Evolutionary conservation across 2,329 filamentous ascomycete genomes (phyloP).

Genomic region (Monosporascus sp.): DNA sequence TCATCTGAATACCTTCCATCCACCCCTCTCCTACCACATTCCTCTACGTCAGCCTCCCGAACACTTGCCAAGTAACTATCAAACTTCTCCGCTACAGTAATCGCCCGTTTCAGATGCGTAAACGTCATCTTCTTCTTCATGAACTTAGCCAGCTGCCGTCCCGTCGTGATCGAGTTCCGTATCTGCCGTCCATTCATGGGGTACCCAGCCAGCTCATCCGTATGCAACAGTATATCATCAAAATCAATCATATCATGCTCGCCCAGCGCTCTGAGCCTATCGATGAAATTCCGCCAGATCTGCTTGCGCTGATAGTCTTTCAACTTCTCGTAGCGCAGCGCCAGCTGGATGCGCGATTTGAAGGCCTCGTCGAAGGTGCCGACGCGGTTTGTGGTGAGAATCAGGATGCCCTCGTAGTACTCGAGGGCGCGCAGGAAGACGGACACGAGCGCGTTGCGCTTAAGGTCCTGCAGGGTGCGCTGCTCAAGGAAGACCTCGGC

Average conservation of each 20-base stretch:
- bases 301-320: slow-evolving; percentile 2
- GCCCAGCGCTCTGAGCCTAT: not conserved
- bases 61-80: not conserved
- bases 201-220: not conserved
- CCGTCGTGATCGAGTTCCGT: not conserved
- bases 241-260: not conserved
- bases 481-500: slow-evolving; percentile 18
- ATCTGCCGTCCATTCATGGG: not conserved
- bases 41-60: not conserved
- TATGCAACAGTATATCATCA: not conserved
- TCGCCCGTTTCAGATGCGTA: not conserved
- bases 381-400: slow-evolving; percentile 35
- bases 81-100: not conserved
- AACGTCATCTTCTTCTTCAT: slow-evolving; percentile 1
- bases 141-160: not conserved
- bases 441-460: slow-evolving; percentile 16
- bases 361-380: slow-evolving; percentile 19
- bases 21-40: not conserved
- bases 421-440: slow-evolving; percentile 33
- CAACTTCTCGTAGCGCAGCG: slow-evolving; percentile 15
- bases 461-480: slow-evolving; percentile 8
- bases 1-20: not conserved
- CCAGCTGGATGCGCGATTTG: slow-evolving; percentile 15
- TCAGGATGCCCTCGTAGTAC: slow-evolving; percentile 37
- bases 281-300: slow-evolving; percentile 16